Conservation (phyloP, 2,329 filamentous ascomycete species). For the Lomentospora prolificans region DNA sequence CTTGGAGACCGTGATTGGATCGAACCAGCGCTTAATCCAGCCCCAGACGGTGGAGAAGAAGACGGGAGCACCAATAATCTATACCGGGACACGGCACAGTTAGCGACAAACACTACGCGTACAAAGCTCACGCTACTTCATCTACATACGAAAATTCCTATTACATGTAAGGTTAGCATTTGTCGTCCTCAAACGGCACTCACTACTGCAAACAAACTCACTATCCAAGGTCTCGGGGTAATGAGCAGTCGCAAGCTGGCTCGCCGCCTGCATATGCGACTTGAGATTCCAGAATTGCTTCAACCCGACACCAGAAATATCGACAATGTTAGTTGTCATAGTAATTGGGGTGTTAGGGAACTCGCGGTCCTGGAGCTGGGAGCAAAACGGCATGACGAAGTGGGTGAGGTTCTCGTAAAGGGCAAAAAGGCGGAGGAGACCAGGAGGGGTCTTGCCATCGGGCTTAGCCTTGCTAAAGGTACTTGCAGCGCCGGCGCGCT, state of each 20-base stretch:
- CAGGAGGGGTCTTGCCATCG: slow-evolving; percentile 58
- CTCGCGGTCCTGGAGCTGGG: slow-evolving; percentile 61
- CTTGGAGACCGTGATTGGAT: slow-evolving; percentile 87
- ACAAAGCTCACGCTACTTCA: neutral
- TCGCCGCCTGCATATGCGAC: slow-evolving; percentile 86
- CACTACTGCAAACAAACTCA: slow-evolving; percentile 39
- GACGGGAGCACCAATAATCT: slow-evolving; percentile 74
- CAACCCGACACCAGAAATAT: slow-evolving; percentile 77
- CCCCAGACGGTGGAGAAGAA: slow-evolving; percentile 94
- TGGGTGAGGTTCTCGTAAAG: slow-evolving; percentile 87
- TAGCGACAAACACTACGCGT: neutral
- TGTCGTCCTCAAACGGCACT: neutral
- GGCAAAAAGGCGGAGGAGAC: slow-evolving; percentile 78
- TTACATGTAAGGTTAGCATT: neutral
- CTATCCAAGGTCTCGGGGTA: slow-evolving; percentile 90
- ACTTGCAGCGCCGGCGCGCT: slow-evolving; percentile 50
- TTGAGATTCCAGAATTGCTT: slow-evolving; percentile 96
- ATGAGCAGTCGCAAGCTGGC: slow-evolving; percentile 78
- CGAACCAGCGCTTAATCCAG: slow-evolving; percentile 94
- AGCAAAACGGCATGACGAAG: slow-evolving; percentile 79
- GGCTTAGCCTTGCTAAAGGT: slow-evolving; percentile 51
- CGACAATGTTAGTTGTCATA: slow-evolving; percentile 88
- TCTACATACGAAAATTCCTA: slow-evolving; percentile 11
- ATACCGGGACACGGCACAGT: slow-evolving; percentile 34
- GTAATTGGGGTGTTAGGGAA: slow-evolving; percentile 77